These are phyloP conservation scores for Craterostigma plantagineum DNA, from an alignment of 257 asterid species.

Conservation along the genomic window DNA sequence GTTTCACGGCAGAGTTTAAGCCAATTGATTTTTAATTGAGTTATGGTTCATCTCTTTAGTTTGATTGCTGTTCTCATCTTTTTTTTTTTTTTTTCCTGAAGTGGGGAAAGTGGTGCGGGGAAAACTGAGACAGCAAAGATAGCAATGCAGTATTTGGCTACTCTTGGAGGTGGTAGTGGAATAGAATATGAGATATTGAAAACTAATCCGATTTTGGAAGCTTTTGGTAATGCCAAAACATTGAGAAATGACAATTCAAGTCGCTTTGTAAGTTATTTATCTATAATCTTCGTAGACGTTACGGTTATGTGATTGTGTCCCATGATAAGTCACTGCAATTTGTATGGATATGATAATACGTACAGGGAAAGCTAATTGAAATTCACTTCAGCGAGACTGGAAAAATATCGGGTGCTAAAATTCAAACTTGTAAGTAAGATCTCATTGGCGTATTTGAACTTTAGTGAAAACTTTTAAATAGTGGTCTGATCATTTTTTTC, in stretches of 20 bases:
- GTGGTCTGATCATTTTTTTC: conserved; percentile 16
- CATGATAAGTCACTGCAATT: too few relatives aligned
- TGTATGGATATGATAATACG: conserved; percentile 8
- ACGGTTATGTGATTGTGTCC: too few relatives aligned
- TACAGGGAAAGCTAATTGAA: conserved; percentile 95
- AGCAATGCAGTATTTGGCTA: conserved; percentile 98
- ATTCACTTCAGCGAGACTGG: conserved; percentile 98
- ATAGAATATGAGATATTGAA: conserved; percentile 89
- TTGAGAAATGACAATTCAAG: conserved; percentile 92
- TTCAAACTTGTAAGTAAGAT: conserved; percentile 87
- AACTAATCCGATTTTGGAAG: conserved; percentile 95
- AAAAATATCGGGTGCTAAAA: conserved; percentile 90
- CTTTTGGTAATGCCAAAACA: conserved; percentile 98
- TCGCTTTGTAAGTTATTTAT: conserved; percentile 75
- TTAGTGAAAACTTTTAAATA: conserved; percentile 11
- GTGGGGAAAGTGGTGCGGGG: conserved; percentile 99
- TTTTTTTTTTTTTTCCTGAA: conserved; percentile 2
- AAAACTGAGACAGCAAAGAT: conserved; percentile 99
- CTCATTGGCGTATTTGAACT: conserved; percentile 9
- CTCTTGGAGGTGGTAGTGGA: conserved; percentile 98
- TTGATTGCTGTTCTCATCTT: too few relatives aligned
- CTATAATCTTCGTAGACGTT: too few relatives aligned
- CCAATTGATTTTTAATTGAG: too few relatives aligned
- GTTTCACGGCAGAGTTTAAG: too few relatives aligned
- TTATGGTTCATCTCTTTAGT: too few relatives aligned